Conservation (phyloP, 371 early-diverging fungal genomes). For the Agmasoma carcini region DNA sequence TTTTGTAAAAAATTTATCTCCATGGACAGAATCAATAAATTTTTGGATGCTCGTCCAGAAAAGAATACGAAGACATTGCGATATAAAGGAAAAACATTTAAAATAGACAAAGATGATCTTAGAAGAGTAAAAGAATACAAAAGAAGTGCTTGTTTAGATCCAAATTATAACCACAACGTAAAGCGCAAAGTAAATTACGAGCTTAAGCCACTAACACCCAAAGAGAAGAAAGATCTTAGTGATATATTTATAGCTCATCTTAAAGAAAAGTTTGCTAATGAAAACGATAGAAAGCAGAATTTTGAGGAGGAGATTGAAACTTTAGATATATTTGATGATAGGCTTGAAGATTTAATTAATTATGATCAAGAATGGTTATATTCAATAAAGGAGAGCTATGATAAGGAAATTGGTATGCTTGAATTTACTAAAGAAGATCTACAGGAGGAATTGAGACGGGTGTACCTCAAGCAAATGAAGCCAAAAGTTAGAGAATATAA, state of each 20-base stretch:
- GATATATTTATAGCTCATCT: not conserved
- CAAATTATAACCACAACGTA: conserved; percentile 7
- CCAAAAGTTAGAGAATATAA: conserved; percentile 20
- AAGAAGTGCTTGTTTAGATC: conserved; percentile 28
- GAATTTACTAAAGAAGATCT: conserved; percentile 14
- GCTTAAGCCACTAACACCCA: conserved; percentile 1
- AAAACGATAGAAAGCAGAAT: not conserved
- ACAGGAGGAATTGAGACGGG: conserved; percentile 13
- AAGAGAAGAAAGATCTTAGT: not conserved
- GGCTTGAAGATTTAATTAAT: conserved; percentile 10
- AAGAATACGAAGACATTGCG: conserved; percentile 22
- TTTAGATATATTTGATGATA: conserved; percentile 33
- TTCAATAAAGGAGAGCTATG: conserved; percentile 13
- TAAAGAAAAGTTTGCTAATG: not conserved
- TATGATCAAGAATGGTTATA: conserved; percentile 40
- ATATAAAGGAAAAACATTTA: conserved; percentile 12
- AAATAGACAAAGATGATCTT: conserved; percentile 36
- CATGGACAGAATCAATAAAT: conserved; percentile 47
- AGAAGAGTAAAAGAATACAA: conserved; percentile 23
- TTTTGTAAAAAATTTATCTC: too few species aligned
- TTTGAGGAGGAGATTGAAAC: conserved; percentile 13
- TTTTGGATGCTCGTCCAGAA: conserved; percentile 20
- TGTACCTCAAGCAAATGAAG: conserved; percentile 22
- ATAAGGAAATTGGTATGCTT: conserved; percentile 3
- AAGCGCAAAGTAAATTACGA: conserved; percentile 13